These are phyloP conservation scores for Phyllosticta paracitricarpa DNA, from an alignment of 2,329 filamentous ascomycete genomes.

Conservation along the genomic window DNA sequence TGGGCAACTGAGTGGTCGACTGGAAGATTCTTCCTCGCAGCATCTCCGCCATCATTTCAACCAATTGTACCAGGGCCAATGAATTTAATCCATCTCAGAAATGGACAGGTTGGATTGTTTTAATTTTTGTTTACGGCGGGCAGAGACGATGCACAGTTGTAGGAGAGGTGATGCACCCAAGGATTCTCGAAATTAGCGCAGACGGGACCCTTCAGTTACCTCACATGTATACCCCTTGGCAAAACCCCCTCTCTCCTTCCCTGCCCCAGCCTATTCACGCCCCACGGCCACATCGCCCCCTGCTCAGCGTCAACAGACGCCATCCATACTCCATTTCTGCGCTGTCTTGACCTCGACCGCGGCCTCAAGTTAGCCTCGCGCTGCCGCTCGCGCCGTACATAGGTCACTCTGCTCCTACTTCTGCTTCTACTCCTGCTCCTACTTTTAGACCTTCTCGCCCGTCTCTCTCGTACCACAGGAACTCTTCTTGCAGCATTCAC, in stretches of 20 bases:
- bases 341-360: not conserved
- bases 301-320: not conserved
- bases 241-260: not conserved
- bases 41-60: no score
- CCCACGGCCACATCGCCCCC: not conserved
- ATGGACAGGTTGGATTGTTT: no score
- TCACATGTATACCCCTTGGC: not conserved
- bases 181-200: no score
- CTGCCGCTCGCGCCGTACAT: not conserved
- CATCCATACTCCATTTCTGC: not conserved
- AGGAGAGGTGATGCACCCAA: no score
- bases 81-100: no score
- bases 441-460: not conserved
- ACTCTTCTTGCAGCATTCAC: not conserved
- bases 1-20: not conserved
- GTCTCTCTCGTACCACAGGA: not conserved
- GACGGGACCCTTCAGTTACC: no score
- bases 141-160: no score
- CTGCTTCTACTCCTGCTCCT: not conserved
- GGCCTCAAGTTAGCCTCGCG: not conserved
- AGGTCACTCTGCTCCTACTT: not conserved
- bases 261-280: not conserved
- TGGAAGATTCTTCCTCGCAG: not conserved
- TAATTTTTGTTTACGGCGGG: no score
- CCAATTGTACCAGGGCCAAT: no score